Conservation (phyloP, 192 early-diverging fungal species). For the Coemansia sp. region DNA sequence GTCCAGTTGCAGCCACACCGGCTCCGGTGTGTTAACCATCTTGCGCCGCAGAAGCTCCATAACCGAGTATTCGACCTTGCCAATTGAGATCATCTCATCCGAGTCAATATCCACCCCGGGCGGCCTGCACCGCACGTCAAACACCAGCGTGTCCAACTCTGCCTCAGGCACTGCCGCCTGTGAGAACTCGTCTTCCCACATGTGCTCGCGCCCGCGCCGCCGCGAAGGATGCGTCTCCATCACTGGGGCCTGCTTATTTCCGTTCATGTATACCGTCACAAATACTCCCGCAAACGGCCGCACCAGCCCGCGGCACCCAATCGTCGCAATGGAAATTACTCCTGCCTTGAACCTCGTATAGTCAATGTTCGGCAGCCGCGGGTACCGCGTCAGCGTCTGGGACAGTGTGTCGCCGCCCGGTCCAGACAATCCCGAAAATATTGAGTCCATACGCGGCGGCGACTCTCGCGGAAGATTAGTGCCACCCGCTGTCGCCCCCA, state of each 20-base stretch:
- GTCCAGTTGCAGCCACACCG: conserved; percentile 54
- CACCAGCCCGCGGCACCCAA: conserved; percentile 50
- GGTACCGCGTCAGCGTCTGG: conserved; percentile 46
- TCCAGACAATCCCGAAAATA: conserved; percentile 48
- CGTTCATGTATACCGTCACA: conserved; percentile 49
- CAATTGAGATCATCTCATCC: conserved; percentile 55
- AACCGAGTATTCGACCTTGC: conserved; percentile 48
- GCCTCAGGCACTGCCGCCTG: conserved; percentile 49
- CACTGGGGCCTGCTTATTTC: conserved; percentile 47
- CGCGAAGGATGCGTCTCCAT: conserved; percentile 48
- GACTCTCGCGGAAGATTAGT: conserved; percentile 6
- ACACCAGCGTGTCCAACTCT: conserved; percentile 31
- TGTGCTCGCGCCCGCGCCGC: conserved; percentile 48
- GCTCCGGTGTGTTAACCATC: conserved; percentile 48
- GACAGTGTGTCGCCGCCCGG: conserved; percentile 30
- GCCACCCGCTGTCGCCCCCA: background rate
- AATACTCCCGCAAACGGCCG: conserved; percentile 53
- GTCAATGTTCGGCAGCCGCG: conserved; percentile 54
- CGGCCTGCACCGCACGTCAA: conserved; percentile 44
- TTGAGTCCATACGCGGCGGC: conserved; percentile 22
- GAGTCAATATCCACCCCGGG: conserved; percentile 29
- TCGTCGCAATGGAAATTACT: conserved; percentile 40
- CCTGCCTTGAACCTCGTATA: conserved; percentile 50
- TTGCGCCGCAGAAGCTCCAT: conserved; percentile 45
- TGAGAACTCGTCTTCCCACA: conserved; percentile 52